A percentile compares a stretch with the other conserved stretches of the same genome.
These are phyloP conservation scores for Lentinus brumalis DNA, from an alignment of 768 basidiomycete species.

Conservation along the genomic window DNA sequence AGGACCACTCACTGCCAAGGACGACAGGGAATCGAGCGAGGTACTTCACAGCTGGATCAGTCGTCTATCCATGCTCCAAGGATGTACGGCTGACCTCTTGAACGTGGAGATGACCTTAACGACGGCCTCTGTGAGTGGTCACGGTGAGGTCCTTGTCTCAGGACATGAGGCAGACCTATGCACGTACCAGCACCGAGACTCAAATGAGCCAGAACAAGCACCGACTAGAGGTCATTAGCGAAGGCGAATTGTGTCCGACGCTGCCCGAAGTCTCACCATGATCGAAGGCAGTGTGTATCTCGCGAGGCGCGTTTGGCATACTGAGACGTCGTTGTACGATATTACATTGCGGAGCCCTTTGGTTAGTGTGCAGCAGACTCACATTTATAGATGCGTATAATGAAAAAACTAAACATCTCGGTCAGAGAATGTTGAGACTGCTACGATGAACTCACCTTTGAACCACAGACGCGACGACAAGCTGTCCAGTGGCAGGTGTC, in stretches of 20 bases:
- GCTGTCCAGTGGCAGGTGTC: not conserved
- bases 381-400: slow-evolving; percentile 18
- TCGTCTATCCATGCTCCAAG: too few species aligned
- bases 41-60: not conserved
- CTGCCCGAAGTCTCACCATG: not conserved
- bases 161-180: not conserved
- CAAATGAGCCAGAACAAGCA: slow-evolving; percentile 16
- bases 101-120: slow-evolving; percentile 16
- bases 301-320: slow-evolving; percentile 14
- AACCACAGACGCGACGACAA: slow-evolving; percentile 13
- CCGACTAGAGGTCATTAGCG: not conserved
- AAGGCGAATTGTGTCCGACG: not conserved
- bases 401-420: slow-evolving; percentile 12
- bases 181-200: slow-evolving; percentile 11
- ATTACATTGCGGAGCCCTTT: not conserved
- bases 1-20: slow-evolving; percentile 10
- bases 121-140: slow-evolving; percentile 7
- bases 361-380: not conserved
- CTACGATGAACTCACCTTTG: slow-evolving; percentile 1
- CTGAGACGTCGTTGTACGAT: not conserved
- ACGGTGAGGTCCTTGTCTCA: not conserved
- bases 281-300: slow-evolving; percentile 10
- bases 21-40: slow-evolving; percentile 7
- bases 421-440: not conserved
- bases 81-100: not conserved